Conservation (phyloP, 2,329 filamentous ascomycete species). For the Aspergillus sp. region DNA sequence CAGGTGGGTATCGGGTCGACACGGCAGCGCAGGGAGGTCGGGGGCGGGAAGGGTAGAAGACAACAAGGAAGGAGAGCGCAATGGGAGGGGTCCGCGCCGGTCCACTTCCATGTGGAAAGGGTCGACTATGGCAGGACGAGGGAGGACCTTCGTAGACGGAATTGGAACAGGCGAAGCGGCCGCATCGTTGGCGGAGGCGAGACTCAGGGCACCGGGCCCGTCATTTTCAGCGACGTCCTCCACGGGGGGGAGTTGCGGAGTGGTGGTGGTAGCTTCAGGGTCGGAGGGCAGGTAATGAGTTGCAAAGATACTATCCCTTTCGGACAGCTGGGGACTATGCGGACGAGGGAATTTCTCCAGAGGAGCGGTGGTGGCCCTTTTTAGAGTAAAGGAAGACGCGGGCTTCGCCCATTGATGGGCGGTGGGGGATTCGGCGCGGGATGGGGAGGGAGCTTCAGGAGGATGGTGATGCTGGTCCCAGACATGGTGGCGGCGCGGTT, state of each 20-base stretch:
- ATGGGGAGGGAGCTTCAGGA: constrained; percentile 28
- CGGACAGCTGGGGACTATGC: constrained; percentile 53
- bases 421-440: constrained; percentile 36
- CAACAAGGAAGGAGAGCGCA: constrained; percentile 27
- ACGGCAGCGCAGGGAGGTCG: constrained; percentile 24
- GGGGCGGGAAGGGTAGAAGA: constrained; percentile 18
- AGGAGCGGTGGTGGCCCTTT: constrained; percentile 34
- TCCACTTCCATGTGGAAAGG: constrained; percentile 38
- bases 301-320: constrained; percentile 63
- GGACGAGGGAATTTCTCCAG: constrained; percentile 26
- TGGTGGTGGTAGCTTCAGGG: constrained; percentile 38
- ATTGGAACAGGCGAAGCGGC: constrained; percentile 23
- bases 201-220: constrained; percentile 29
- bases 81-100: constrained; percentile 30
- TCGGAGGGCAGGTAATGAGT: constrained; percentile 57
- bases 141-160: constrained; percentile 28
- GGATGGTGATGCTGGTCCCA: constrained; percentile 28
- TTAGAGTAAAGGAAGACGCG: constrained; percentile 28
- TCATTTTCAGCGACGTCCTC: constrained; percentile 25
- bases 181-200: constrained; percentile 27
- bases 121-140: constrained; percentile 25
- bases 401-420: constrained; percentile 34
- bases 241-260: constrained; percentile 34
- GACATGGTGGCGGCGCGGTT: constrained; percentile 35
- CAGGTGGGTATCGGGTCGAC: constrained; percentile 23